These are phyloP conservation scores for Tricholoma hemisulphureum DNA, from an alignment of 768 basidiomycete genomes.

Conservation along the genomic window DNA sequence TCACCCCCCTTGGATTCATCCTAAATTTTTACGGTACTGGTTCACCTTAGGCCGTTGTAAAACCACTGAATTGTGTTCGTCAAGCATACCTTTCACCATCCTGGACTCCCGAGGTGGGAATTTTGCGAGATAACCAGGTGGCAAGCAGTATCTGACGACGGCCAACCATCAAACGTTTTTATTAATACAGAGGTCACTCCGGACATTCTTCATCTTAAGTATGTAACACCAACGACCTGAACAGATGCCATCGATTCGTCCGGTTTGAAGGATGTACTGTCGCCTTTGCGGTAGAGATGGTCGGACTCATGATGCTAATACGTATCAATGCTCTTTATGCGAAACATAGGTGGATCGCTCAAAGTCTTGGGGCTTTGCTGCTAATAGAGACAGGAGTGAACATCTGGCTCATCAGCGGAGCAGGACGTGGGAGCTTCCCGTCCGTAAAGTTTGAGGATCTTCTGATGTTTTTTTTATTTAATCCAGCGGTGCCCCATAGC, in stretches of 20 bases:
- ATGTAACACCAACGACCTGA: conserved; percentile 11
- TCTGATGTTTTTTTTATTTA: not conserved
- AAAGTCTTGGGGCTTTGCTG: conserved; percentile 35
- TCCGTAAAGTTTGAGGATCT: not conserved
- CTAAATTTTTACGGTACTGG: conserved; percentile 48
- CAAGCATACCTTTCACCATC: conserved; percentile 42
- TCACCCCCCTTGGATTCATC: conserved; percentile 61
- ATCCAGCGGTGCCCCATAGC: conserved; percentile 40
- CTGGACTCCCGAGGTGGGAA: conserved; percentile 37
- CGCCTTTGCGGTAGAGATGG: conserved; percentile 47
- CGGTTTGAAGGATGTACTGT: conserved; percentile 51
- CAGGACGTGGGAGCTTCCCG: conserved; percentile 41
- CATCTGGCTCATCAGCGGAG: conserved; percentile 47
- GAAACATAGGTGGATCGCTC: conserved; percentile 29
- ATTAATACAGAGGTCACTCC: not conserved
- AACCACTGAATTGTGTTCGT: not conserved
- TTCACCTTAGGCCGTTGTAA: not conserved
- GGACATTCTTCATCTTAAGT: not conserved
- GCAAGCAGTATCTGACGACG: no score
- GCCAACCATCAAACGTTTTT: not conserved
- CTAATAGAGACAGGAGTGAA: conserved; percentile 45
- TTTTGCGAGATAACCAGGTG: not conserved
- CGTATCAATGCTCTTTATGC: conserved; percentile 44
- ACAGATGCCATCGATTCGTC: conserved; percentile 42
- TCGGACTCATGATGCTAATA: conserved; percentile 58